Percentiles rank a stretch among this genome's conserved stretches.
These are phyloP conservation scores for Capronia epimyces DNA, from an alignment of 2,329 filamentous ascomycete species.

Conservation along the genomic window DNA sequence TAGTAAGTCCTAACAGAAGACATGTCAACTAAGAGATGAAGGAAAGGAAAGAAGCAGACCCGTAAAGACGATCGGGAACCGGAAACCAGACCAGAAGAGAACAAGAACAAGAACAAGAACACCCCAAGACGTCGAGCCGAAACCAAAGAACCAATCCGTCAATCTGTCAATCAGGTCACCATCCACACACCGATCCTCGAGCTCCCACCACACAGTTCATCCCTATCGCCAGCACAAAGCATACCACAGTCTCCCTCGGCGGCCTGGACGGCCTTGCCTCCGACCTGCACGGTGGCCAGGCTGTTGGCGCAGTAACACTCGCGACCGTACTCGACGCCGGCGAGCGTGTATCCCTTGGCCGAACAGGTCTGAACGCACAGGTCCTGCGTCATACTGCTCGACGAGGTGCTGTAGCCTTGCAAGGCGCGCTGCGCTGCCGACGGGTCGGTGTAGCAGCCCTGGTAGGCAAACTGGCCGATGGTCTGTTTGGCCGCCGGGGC, in stretches of 20 bases:
- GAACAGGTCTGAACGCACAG: conserved; percentile 30
- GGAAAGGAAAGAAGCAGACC: no score
- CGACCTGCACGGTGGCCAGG: conserved; percentile 26
- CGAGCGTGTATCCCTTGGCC: conserved; percentile 31
- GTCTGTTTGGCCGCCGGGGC: conserved; percentile 13
- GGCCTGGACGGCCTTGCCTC: conserved; percentile 24
- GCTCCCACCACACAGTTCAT: conserved; percentile 28
- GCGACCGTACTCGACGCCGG: conserved; percentile 37
- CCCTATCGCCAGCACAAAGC: conserved; percentile 23
- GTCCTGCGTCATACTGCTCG: conserved; percentile 40
- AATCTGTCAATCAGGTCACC: no score
- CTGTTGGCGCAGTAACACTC: conserved; percentile 37
- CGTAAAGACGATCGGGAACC: no score
- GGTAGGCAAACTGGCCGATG: conserved; percentile 13
- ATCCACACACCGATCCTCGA: conserved; percentile 26
- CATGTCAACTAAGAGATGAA: no score
- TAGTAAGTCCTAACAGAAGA: no score
- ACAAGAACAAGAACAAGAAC: no score
- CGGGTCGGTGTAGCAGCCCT: conserved; percentile 26
- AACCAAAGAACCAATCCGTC: no score
- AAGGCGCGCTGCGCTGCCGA: conserved; percentile 14
- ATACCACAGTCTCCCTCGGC: conserved; percentile 17
- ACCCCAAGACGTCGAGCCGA: not conserved
- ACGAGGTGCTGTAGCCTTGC: conserved; percentile 31
- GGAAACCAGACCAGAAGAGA: no score